These are phyloP conservation scores for Alternaria arbusti DNA, from an alignment of 2,329 filamentous ascomycete genomes.

Conservation along the genomic window DNA sequence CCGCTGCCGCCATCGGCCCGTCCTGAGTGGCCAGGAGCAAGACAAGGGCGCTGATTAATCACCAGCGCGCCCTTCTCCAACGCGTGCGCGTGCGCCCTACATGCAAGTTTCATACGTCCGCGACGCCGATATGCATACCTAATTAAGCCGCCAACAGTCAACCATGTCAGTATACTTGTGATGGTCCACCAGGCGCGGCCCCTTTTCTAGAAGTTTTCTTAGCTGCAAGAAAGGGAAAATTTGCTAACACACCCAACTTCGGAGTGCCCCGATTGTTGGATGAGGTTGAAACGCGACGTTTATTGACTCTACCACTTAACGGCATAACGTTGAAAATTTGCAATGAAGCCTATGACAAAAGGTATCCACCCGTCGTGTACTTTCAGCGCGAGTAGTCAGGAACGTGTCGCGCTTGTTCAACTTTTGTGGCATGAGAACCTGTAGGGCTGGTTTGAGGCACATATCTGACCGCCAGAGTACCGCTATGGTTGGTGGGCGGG, in stretches of 20 bases:
- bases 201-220: neutral
- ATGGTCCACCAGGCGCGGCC: neutral
- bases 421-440: neutral
- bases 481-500: neutral
- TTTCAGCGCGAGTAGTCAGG: conserved; percentile 8
- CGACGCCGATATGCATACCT: conserved; percentile 5
- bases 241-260: conserved; percentile 11
- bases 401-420: conserved; percentile 1
- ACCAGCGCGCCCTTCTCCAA: conserved; percentile 23
- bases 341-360: conserved; percentile 24
- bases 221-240: conserved; percentile 9
- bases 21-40: conserved; percentile 19
- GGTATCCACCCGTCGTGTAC: conserved; percentile 31
- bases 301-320: conserved; percentile 29
- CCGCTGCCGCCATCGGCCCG: conserved; percentile 15
- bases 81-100: conserved; percentile 20
- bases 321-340: conserved; percentile 33
- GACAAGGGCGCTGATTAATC: conserved; percentile 19
- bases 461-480: conserved; percentile 2
- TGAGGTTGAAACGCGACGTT: conserved; percentile 10
- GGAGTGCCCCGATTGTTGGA: conserved; percentile 19
- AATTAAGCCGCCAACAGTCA: neutral
- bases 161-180: neutral
- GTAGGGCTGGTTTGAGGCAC: neutral
- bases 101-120: neutral